Percentiles rank a stretch among this genome's conserved stretches.
These are phyloP conservation scores for Austroboletus eburneus DNA, from an alignment of 768 basidiomycete genomes.

Conservation along the genomic window DNA sequence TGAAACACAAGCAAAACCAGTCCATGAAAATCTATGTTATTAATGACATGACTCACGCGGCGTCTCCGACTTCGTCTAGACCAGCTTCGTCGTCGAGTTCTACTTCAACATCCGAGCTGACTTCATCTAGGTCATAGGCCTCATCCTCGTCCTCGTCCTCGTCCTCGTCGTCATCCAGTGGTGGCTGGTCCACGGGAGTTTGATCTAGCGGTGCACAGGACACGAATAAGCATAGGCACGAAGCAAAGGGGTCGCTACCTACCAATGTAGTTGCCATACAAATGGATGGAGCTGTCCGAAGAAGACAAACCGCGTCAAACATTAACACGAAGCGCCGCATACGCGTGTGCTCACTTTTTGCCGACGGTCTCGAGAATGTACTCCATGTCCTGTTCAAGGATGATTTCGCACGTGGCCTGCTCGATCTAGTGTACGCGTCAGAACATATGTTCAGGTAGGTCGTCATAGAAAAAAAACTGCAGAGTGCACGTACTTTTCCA, in stretches of 20 bases:
- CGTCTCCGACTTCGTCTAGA: conserved; percentile 40
- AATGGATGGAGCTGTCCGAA: conserved; percentile 59
- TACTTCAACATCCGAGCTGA: conserved; percentile 82
- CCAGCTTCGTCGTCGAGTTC: conserved; percentile 65
- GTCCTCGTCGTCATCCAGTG: conserved; percentile 49
- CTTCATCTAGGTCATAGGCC: conserved; percentile 60
- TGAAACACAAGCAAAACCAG: neutral
- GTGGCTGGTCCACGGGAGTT: conserved; percentile 42
- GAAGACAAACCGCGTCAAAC: conserved; percentile 10
- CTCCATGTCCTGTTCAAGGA: conserved; percentile 61
- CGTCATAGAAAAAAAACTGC: neutral
- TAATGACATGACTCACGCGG: conserved; percentile 35
- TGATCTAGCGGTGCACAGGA: conserved; percentile 44
- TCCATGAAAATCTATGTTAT: neutral
- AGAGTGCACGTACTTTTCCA: conserved; percentile 59
- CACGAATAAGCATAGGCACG: neutral
- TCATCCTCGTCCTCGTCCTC: conserved; percentile 54
- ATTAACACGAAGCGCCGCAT: neutral
- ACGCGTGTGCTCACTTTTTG: conserved; percentile 59
- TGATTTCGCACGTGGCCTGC: conserved; percentile 66
- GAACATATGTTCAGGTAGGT: conserved; percentile 5
- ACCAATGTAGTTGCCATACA: conserved; percentile 87
- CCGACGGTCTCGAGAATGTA: conserved; percentile 71
- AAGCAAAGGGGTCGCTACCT: conserved; percentile 5
- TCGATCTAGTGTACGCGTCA: conserved; percentile 53